Evolutionary conservation across 2,329 filamentous ascomycete species (phyloP).

Genomic region (Ceratocystis alfenasii): DNA sequence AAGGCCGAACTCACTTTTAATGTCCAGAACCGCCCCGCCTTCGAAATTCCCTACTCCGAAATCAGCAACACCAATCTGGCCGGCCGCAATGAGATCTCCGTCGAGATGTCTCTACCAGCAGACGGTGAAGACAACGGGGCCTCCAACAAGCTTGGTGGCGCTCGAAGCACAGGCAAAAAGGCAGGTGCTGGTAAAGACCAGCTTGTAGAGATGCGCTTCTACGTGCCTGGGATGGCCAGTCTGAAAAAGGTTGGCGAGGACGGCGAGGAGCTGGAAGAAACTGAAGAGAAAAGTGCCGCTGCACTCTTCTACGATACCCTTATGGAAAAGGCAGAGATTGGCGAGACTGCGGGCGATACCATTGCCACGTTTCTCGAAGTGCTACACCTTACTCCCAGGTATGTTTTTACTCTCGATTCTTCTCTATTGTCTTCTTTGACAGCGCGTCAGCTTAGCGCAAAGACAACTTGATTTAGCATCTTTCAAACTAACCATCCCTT

Average conservation of each 20-base stretch:
- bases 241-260: slow-evolving; percentile 50
- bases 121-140: slow-evolving; percentile 60
- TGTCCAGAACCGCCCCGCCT: slow-evolving; percentile 90
- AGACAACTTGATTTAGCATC: too few relatives aligned
- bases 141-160: slow-evolving; percentile 57
- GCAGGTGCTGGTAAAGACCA: slow-evolving; percentile 81
- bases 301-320: slow-evolving; percentile 97
- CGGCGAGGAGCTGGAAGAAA: slow-evolving; percentile 55
- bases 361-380: slow-evolving; percentile 96
- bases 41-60: slow-evolving; percentile 93
- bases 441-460: too few relatives aligned
- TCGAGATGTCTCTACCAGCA: slow-evolving; percentile 74
- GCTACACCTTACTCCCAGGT: slow-evolving; percentile 89
- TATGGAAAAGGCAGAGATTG: slow-evolving; percentile 98
- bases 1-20: slow-evolving; percentile 94
- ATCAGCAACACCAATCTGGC: slow-evolving; percentile 96
- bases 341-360: slow-evolving; percentile 95
- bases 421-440: too few relatives aligned
- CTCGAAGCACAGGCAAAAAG: slow-evolving; percentile 69
- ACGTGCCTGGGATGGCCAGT: slow-evolving; percentile 82
- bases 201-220: slow-evolving; percentile 96
- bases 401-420: slow-evolving; percentile 24
- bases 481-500: slow-evolving; percentile 25
- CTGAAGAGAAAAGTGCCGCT: slow-evolving; percentile 87
- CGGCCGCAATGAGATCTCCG: slow-evolving; percentile 92